Conservation (phyloP, 2,329 filamentous ascomycete species). For the Rutstroemia sp. region DNA sequence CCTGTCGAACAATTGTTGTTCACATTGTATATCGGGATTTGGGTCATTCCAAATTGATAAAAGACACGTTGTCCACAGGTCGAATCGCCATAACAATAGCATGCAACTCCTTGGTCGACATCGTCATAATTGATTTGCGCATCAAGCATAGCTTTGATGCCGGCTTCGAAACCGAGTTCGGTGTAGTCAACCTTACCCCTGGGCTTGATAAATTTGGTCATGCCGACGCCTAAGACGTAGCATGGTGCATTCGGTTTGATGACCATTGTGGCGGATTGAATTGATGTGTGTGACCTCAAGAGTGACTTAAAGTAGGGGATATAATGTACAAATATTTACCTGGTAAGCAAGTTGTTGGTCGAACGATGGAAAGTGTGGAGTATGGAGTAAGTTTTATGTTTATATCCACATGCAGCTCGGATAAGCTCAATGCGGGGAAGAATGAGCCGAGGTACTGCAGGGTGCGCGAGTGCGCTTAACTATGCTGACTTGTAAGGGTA, state of each 20-base stretch:
- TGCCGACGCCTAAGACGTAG: conserved; percentile 95
- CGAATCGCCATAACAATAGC: conserved; percentile 95
- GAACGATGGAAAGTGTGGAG: no score
- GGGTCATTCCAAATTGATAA: conserved; percentile 97
- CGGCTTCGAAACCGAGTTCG: conserved; percentile 87
- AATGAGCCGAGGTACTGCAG: no score
- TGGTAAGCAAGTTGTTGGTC: no score
- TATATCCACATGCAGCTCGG: no score
- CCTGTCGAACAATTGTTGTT: conserved; percentile 99
- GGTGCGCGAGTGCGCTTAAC: no score
- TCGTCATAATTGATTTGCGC: conserved; percentile 95
- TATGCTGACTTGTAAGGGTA: no score
- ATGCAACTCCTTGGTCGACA: conserved; percentile 90
- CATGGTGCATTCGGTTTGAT: conserved; percentile 34
- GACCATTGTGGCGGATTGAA: conserved; percentile 14
- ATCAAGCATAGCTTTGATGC: conserved; percentile 48
- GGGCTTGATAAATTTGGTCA: conserved; percentile 99
- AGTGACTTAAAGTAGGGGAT: no score
- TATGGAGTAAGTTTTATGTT: no score
- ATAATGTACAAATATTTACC: no score
- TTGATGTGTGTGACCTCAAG: no score
- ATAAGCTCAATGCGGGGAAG: no score
- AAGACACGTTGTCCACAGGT: conserved; percentile 95
- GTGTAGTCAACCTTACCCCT: conserved; percentile 91
- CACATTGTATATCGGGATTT: conserved; percentile 94